phyloP scores from a whole-genome alignment of 257 asterid species.

The Solanum ahanhuiri region DNA sequence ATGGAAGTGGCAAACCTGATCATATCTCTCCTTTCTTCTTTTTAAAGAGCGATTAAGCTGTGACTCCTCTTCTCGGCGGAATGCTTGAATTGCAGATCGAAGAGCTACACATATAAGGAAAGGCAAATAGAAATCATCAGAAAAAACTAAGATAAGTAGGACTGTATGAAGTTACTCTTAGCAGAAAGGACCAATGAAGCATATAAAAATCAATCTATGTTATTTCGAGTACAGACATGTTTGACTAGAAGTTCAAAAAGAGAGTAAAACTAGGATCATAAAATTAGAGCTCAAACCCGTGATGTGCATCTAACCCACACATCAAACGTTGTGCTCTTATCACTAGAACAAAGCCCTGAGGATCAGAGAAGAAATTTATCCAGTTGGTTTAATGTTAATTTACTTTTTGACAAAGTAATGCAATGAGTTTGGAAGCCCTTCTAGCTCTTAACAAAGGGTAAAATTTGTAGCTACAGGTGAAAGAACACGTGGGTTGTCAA shows the following conservation, averaged over 20 bases:
- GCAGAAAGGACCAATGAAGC: background rate
- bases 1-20: conserved; percentile 34
- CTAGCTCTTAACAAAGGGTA: background rate
- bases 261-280: background rate
- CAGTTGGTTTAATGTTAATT: background rate
- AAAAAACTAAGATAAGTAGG: background rate
- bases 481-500: background rate
- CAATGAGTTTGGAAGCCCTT: background rate
- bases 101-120: conserved; percentile 45
- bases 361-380: background rate
- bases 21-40: conserved; percentile 69
- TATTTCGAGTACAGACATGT: background rate
- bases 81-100: conserved; percentile 80
- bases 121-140: background rate
- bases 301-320: background rate
- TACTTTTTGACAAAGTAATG: background rate
- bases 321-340: background rate
- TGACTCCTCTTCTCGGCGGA: conserved; percentile 71
- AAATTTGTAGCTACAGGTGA: background rate
- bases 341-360: background rate
- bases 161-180: background rate
- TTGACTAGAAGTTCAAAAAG: background rate
- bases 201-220: background rate
- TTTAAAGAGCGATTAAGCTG: conserved; percentile 41
- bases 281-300: background rate